Base-by-base conservation (phyloP, 2,329 filamentous ascomycete species). In the Aspergillus jensenii region DNA sequence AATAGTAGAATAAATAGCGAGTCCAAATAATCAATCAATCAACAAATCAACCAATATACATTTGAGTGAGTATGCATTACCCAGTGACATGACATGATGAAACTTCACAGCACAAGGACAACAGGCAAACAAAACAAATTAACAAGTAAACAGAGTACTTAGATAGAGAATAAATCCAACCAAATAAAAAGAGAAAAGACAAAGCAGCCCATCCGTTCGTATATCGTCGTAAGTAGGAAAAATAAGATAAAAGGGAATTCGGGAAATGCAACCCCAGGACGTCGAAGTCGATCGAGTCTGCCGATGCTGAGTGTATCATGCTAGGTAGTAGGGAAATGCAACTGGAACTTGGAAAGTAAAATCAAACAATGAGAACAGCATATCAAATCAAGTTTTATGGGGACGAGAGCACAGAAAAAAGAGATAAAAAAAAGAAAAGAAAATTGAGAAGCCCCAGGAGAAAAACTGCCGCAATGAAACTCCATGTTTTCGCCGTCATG, bases 1-100 rank as follows among this genome's bases (percentile, higher is more conserved):
- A 62, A 64, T 59, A 31, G 23, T 54, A 40, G n/a, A 27, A 33
- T 33, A 25, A 31, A n/a, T 45, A 31, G 60, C 59, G 56, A 62
- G 54, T 59, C 59, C 55, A 55, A 23, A 47, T 19, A 35, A 39
- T 17, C 14, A 40, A 19, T 8, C n/a, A 54, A 39, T 31, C 23
- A 51, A 50, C 14, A 11, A 39, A 19, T 25, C 31, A 35, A 65
- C 59, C 61, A 67, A 65, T 68, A 64, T 71, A 71, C 66, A 70
- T 58, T 60, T 31, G 53, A 66, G 52, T 55, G 47, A 19, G 45
- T 65, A 62, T 63, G 40, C 6, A 54, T 46, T n/a, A 46, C 35
- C 43, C 45, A 39, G 15, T 47, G 27, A 45, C n/a, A 15, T 6
- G 15, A 8, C 5, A 17, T 31, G 31, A 8, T n/a, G 15, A 17